phyloP scores from a whole-genome alignment of 2,329 filamentous ascomycete genomes.

The Sordariomycetes sp. region DNA sequence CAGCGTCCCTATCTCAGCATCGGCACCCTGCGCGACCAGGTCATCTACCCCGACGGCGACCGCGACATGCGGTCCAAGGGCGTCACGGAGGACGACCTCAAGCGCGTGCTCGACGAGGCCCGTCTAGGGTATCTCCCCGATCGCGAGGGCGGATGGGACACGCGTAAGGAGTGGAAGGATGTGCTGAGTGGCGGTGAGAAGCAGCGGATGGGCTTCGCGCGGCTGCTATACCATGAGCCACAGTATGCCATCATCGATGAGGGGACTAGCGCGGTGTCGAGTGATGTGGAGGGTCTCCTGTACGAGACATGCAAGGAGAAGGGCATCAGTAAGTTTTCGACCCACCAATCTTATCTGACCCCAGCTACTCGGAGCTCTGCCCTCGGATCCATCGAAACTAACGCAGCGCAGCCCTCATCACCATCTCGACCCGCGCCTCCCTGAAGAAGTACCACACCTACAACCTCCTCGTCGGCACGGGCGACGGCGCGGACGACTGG shows the following conservation, averaged over 20 bases:
- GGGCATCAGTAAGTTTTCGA: constrained; percentile 64
- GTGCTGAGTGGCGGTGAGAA: constrained; percentile 96
- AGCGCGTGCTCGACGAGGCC: constrained; percentile 67
- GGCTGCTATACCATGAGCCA: constrained; percentile 88
- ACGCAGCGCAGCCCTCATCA: constrained; percentile 58
- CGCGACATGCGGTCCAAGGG: constrained; percentile 80
- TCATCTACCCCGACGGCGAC: constrained; percentile 94
- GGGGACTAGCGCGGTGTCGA: constrained; percentile 85
- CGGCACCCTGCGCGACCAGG: constrained; percentile 87
- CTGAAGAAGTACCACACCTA: constrained; percentile 93
- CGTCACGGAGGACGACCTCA: constrained; percentile 65
- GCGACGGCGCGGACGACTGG: constrained; percentile 75
- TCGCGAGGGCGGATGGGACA: constrained; percentile 93
- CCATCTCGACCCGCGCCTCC: constrained; percentile 85
- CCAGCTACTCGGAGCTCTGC: constrained; percentile 3
- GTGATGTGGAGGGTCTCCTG: constrained; percentile 83
- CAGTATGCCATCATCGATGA: constrained; percentile 92
- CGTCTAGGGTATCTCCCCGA: constrained; percentile 79
- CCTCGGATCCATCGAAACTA: background rate
- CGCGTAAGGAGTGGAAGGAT: constrained; percentile 96
- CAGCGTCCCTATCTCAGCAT: constrained; percentile 87
- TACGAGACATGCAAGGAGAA: constrained; percentile 89
- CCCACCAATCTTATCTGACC: background rate
- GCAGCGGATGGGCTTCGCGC: constrained; percentile 83
- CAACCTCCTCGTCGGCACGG: constrained; percentile 74